phyloP scores from a whole-genome alignment of 108 stramenopile genomes.

The Pseudonitzschia multiseries region DNA sequence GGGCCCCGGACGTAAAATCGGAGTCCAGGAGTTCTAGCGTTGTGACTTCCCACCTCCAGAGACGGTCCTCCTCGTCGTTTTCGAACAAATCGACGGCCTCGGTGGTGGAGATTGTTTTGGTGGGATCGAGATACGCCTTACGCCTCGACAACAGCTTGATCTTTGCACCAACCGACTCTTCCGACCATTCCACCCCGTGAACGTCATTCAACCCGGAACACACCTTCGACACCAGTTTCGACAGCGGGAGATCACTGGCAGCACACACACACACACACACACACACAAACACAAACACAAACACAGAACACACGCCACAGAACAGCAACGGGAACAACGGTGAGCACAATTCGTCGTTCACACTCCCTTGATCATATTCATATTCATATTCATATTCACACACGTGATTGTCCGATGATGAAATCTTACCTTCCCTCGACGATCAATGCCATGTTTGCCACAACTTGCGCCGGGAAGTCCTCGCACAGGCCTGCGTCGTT shows the following conservation, averaged over 20 bases:
- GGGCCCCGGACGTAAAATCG: conserved; percentile 41
- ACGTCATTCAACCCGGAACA: conserved; percentile 32
- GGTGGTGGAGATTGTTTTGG: not conserved
- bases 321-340: not conserved
- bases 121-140: conserved; percentile 45
- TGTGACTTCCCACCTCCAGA: conserved; percentile 82
- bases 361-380: too few relatives aligned
- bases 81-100: conserved; percentile 30
- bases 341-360: too few relatives aligned
- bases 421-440: conserved; percentile 61
- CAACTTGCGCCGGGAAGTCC: conserved; percentile 51
- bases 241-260: conserved; percentile 49
- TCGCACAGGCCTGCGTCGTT: not conserved
- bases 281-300: too few relatives aligned
- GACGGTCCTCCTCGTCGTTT: conserved; percentile 36
- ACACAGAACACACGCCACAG: too few relatives aligned
- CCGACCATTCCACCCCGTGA: conserved; percentile 33
- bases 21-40: conserved; percentile 59
- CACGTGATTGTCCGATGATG: not conserved
- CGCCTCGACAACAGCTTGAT: conserved; percentile 68
- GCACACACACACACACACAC: not conserved
- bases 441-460: conserved; percentile 47
- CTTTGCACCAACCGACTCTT: conserved; percentile 54
- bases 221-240: conserved; percentile 40
- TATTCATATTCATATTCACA: too few relatives aligned